Percentiles rank a stretch among this genome's conserved stretches.
phyloP scores from a whole-genome alignment of 495 filamentous ascomycete species.

The Pyrenopolyporus hunteri region DNA sequence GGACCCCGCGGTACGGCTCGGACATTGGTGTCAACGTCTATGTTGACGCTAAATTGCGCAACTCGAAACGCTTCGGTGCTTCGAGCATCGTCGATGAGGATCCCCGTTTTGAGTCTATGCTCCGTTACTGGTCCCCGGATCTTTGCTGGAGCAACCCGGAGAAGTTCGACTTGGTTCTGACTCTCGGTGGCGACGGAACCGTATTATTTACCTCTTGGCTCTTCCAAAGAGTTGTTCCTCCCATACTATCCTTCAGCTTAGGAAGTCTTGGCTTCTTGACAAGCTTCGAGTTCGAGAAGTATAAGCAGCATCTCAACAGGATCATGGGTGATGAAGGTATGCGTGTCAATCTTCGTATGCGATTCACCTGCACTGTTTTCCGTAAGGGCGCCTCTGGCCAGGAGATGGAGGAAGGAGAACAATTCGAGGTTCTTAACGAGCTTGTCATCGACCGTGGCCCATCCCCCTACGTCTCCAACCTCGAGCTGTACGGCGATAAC shows the following conservation, averaged over 20 bases:
- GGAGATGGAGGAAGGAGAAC: slow-evolving; percentile 75
- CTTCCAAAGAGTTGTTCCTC: slow-evolving; percentile 91
- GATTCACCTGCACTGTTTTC: slow-evolving; percentile 95
- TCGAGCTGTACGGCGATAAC: slow-evolving; percentile 93
- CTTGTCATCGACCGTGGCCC: slow-evolving; percentile 96
- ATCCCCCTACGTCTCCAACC: slow-evolving; percentile 93
- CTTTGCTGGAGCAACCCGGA: slow-evolving; percentile 89
- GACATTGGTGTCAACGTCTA: slow-evolving; percentile 88
- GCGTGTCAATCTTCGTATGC: slow-evolving; percentile 94
- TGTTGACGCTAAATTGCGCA: slow-evolving; percentile 87
- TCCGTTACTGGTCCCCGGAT: slow-evolving; percentile 93
- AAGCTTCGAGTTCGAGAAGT: slow-evolving; percentile 85
- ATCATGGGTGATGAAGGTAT: slow-evolving; percentile 93
- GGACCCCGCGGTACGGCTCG: slow-evolving; percentile 79
- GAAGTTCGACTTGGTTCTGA: slow-evolving; percentile 90
- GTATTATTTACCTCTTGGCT: slow-evolving; percentile 93
- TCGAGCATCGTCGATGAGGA: slow-evolving; percentile 72
- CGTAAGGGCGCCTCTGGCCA: slow-evolving; percentile 56
- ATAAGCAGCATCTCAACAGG: slow-evolving; percentile 78
- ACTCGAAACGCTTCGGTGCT: slow-evolving; percentile 86
- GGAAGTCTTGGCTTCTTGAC: slow-evolving; percentile 92
- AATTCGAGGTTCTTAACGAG: slow-evolving; percentile 96
- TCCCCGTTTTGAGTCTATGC: slow-evolving; percentile 74
- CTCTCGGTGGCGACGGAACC: slow-evolving; percentile 90
- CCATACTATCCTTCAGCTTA: slow-evolving; percentile 85